phyloP scores from a whole-genome alignment of 495 filamentous ascomycete genomes.

The Aspergillus campestris region DNA sequence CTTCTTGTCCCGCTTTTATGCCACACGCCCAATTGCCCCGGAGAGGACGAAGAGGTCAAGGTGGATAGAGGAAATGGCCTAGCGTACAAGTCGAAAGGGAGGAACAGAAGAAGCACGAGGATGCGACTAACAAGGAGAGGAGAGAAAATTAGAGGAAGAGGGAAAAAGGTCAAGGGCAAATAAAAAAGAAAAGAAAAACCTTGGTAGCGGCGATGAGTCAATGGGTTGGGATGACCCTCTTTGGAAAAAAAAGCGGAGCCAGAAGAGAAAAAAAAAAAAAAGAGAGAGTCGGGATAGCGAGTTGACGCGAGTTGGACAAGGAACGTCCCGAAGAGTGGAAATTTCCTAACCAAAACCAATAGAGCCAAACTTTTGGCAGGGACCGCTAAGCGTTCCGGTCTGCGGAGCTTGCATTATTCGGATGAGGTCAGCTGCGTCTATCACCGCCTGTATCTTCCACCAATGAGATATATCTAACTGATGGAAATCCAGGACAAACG shows the following conservation, averaged over 20 bases:
- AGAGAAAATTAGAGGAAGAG: conserved; percentile 6
- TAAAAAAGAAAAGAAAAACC: conserved; percentile 6
- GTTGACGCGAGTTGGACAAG: not conserved
- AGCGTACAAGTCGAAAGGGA: conserved; percentile 1
- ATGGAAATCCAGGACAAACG: too few relatives aligned
- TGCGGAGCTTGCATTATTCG: conserved; percentile 9
- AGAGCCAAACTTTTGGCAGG: conserved; percentile 1
- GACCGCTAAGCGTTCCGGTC: conserved; percentile 27
- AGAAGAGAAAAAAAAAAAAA: conserved; percentile 8
- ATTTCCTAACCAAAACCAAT: not conserved
- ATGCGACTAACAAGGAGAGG: conserved; percentile 3
- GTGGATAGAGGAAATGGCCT: conserved; percentile 6
- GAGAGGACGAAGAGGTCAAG: conserved; percentile 9
- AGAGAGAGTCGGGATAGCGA: conserved; percentile 11
- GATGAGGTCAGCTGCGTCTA: too few relatives aligned
- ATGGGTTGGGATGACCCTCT: not conserved
- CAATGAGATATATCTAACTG: too few relatives aligned
- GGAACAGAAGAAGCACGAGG: conserved; percentile 5
- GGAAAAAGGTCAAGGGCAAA: not conserved
- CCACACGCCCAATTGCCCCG: conserved; percentile 14
- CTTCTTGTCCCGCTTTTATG: conserved; percentile 16
- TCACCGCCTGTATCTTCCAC: not conserved
- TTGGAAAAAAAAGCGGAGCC: conserved; percentile 1
- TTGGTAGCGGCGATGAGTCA: conserved; percentile 17
- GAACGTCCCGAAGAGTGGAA: conserved; percentile 1